Conservation (phyloP, 306 rosid genomes). For the Arachis stenosperma region DNA sequence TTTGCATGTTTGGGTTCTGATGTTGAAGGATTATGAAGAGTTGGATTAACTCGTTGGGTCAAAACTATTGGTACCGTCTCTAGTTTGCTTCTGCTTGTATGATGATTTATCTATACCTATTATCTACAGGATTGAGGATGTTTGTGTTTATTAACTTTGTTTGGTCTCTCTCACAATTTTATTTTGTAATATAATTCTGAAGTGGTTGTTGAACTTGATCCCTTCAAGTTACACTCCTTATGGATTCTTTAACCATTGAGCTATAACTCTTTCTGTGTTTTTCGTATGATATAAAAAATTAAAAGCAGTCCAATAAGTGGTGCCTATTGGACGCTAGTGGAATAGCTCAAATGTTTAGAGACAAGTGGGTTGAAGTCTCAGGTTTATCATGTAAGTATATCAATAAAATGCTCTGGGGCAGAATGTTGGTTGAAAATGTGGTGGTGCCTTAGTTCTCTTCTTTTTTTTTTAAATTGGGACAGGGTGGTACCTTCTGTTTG, state of each 20-base stretch:
- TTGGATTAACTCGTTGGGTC: not conserved
- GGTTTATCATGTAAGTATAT: not conserved
- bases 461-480: too few relatives aligned
- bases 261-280: too few relatives aligned
- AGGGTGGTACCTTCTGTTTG: not conserved
- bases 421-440: not conserved
- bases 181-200: too few relatives aligned
- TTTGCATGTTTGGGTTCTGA: conserved; percentile 19
- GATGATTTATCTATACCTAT: not conserved
- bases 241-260: too few relatives aligned
- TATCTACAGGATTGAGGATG: too few relatives aligned
- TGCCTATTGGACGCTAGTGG: not conserved
- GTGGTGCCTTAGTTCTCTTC: not conserved
- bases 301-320: too few relatives aligned
- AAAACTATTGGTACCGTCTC: not conserved
- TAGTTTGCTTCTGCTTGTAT: not conserved
- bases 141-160: too few relatives aligned
- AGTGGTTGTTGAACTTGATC: too few relatives aligned
- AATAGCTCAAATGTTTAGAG: conserved; percentile 21
- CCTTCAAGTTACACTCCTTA: too few relatives aligned
- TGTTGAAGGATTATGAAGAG: conserved; percentile 10
- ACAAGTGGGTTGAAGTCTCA: conserved; percentile 16
- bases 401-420: not conserved
- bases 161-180: too few relatives aligned
- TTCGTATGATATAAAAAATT: too few relatives aligned